Base-by-base conservation (phyloP, 441 rosid genomes). In the Erodium texanum region DNA sequence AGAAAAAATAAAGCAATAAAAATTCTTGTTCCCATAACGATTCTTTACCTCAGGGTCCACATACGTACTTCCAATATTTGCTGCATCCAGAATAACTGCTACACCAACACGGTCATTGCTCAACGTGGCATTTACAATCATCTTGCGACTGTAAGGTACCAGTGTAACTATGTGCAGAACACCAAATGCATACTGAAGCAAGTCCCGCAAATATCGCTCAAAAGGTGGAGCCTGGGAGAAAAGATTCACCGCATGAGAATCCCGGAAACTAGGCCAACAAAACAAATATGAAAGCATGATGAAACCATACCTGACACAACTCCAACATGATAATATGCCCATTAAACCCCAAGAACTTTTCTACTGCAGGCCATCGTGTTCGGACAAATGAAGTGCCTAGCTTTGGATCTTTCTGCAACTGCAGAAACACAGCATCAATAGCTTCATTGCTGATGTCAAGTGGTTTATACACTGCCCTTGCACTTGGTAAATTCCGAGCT, bases 381-480 rank as follows among this genome's bases (percentile, higher is more conserved):
- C 87, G 87, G 74, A 88, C 96, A 82, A 95, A 90, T 58, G 89
- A 83, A 68, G 90, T 92, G 75, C 98, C 99, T 77, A 95, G 80
- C 82, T 90, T 92, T 74, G 97, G 82, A 68, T 95, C 98, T 86
- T 92, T 89, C 73, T 95, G 99, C 70, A 92, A 77, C 89, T 91
- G 98, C 77, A 84, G 73, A 79, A 92, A 82, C 23, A 92, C 83
- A 1, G 92, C 86, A 84, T 95, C 99, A 71, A 95, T 87, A 73
- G 96, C 98, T 80, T 95, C 98, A 83, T 90, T 92, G 83, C 99
- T 87, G 68, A 92, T 83, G 80, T 95, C 96, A 63, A 95, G 93
- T 22, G 99, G 99, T 80, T 90, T 92, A 83, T 92, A 82, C 36
- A 87, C 96, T 54, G 98, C 97, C 82, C 98, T 89, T 52, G 82